Evolutionary conservation across 2,329 filamentous ascomycete species (phyloP).

Genomic region (Beauveria rudraprayagi): DNA sequence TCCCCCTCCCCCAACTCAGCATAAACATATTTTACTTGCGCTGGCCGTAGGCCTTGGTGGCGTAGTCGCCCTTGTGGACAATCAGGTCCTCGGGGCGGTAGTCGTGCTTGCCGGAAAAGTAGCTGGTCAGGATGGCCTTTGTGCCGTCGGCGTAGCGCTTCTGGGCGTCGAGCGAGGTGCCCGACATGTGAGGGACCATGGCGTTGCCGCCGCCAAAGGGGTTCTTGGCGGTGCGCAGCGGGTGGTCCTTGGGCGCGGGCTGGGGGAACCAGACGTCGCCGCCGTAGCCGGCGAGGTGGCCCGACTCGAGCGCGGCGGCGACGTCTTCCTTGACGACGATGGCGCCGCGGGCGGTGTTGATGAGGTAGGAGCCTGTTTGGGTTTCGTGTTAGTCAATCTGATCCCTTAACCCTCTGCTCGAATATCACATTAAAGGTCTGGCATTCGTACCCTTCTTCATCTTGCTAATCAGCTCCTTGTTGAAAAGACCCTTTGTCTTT

Average conservation of each 20-base stretch:
- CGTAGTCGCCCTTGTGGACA: constrained; percentile 82
- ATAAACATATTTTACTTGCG: constrained; percentile 34
- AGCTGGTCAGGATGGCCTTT: constrained; percentile 85
- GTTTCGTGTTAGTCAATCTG: neutral
- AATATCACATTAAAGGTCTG: neutral
- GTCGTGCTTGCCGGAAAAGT: constrained; percentile 80
- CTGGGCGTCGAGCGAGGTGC: constrained; percentile 97
- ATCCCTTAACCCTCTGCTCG: too few relatives aligned
- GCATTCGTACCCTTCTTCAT: constrained; percentile 79
- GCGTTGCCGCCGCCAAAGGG: constrained; percentile 95
- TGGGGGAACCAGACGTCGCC: constrained; percentile 97
- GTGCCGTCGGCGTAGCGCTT: constrained; percentile 80
- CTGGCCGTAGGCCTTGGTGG: constrained; percentile 87
- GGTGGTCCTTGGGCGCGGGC: constrained; percentile 88
- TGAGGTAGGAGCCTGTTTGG: constrained; percentile 71
- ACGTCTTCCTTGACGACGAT: constrained; percentile 99
- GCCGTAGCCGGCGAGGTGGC: constrained; percentile 83
- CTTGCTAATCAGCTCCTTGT: constrained; percentile 97
- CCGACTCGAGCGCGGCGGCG: constrained; percentile 81
- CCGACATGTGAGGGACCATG: constrained; percentile 98
- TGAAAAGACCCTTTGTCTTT: constrained; percentile 93
- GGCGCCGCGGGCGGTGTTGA: constrained; percentile 97
- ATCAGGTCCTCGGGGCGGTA: constrained; percentile 90
- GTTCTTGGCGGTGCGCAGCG: constrained; percentile 86
- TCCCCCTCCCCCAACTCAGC: too few relatives aligned